Base-by-base conservation (phyloP, 371 early-diverging fungal species). In the Mucor piriformis region DNA sequence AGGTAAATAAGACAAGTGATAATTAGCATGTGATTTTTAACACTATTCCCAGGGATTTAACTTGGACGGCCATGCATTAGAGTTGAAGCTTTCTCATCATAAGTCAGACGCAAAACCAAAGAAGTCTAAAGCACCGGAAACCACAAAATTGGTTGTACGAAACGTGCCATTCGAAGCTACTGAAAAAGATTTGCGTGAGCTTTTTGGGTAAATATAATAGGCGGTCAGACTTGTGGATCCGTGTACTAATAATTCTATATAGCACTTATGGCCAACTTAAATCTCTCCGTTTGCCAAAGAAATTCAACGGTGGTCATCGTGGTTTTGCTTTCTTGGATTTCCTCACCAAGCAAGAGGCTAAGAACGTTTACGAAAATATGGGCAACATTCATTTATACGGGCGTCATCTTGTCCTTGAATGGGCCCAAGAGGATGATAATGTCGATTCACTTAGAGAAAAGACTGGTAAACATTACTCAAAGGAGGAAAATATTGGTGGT, bases 121-220 rank as follows among this genome's bases (percentile, higher is more conserved):
- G 61, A 66, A 60, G 34, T 40, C 70, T 3, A 68, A 58, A 33
- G 57, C 68, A 58, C 70, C 74, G 21, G 82, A 74, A 29, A 74
- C 73, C 25, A 92, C 92, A 44, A 99, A 99, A 73, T 74, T 99
- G 52, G 79, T 99, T 23, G 88, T 99, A 24, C 95, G 96, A 59
- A 99, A 99, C 81, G 85, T 99, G 50, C 98, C 99, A 40, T 99
- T 99, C 75, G 98, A 99, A 81, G 98, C 99, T 10, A 95, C 98
- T 18, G 88, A 92, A 67, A 91, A 91, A 72, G 99, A 99, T 64
- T 73, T 99, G 50, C 85, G 84, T 34, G 91, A 95, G 64, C 77
- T 99, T 37, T 96, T 99, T 73, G 75, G 84, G 86, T 90, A 82
- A 64, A 76, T 40, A 29, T 33, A 13, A 3, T 27, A 8, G 8